Percentiles rank a stretch among this genome's conserved stretches.
Evolutionary conservation across 768 basidiomycete species (phyloP).

Genomic region (Leucocoprinus leucothites): DNA sequence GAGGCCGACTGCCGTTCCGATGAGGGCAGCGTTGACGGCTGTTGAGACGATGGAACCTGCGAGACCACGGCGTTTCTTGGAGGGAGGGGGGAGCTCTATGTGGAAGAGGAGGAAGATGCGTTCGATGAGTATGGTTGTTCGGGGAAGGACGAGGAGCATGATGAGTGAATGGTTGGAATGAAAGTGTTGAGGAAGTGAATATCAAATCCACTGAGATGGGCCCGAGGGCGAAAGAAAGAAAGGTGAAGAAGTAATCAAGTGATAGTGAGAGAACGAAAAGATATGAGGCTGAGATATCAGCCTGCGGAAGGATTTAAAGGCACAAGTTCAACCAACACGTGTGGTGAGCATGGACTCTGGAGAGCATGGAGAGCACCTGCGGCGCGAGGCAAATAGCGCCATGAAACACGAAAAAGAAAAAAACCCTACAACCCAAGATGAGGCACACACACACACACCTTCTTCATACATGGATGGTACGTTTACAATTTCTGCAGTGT

Average conservation of each 20-base stretch:
- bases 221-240: constrained; percentile 12
- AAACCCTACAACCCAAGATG: neutral
- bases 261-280: neutral
- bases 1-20: constrained; percentile 83
- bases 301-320: constrained; percentile 5
- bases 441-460: neutral
- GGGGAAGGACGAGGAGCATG: neutral
- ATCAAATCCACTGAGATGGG: constrained; percentile 11
- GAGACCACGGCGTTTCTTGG: constrained; percentile 78
- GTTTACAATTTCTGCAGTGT: constrained; percentile 41
- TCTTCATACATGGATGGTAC: neutral
- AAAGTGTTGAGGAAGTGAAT: constrained; percentile 11
- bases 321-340: constrained; percentile 11
- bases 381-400: neutral
- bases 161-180: constrained; percentile 13
- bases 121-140: constrained; percentile 23
- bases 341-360: neutral
- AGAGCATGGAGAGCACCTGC: neutral
- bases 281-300: neutral
- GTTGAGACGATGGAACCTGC: constrained; percentile 82
- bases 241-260: constrained; percentile 5
- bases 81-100: constrained; percentile 72
- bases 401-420: neutral
- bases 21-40: constrained; percentile 80
- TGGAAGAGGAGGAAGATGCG: constrained; percentile 44